Percentiles rank a stretch among this genome's conserved stretches.
Evolutionary conservation across 495 filamentous ascomycete genomes (phyloP).

Genomic region (Penicillium tannophilum): DNA sequence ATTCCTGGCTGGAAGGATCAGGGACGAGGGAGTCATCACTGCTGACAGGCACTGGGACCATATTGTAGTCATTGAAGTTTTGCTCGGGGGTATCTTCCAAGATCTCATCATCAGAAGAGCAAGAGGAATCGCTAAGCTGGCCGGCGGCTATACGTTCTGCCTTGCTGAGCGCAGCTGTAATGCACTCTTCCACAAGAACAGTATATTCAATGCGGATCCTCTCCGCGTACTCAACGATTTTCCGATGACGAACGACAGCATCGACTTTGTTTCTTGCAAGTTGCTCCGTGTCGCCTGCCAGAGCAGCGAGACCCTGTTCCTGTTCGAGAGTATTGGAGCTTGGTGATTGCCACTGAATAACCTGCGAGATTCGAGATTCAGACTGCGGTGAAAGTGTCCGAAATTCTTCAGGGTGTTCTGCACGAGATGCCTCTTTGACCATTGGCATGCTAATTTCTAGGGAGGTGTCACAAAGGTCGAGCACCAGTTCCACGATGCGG

Average conservation of each 20-base stretch:
- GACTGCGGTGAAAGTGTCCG: conserved; percentile 94
- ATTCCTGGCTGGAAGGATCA: conserved; percentile 10
- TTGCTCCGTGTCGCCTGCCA: conserved; percentile 85
- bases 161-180: conserved; percentile 87
- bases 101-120: conserved; percentile 52
- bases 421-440: conserved; percentile 73
- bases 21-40: conserved; percentile 4
- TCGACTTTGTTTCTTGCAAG: conserved; percentile 87
- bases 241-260: conserved; percentile 84
- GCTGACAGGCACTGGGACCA: conserved; percentile 1
- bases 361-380: conserved; percentile 88
- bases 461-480: conserved; percentile 94
- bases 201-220: conserved; percentile 92
- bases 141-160: conserved; percentile 86
- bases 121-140: conserved; percentile 76
- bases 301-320: conserved; percentile 83
- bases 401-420: conserved; percentile 67
- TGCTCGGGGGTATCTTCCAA: conserved; percentile 28
- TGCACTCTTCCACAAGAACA: conserved; percentile 89
- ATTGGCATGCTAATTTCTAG: conserved; percentile 92
- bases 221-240: conserved; percentile 94
- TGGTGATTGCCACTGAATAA: conserved; percentile 93
- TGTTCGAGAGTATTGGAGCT: conserved; percentile 89
- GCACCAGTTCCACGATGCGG: conserved; percentile 88
- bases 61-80: neutral